phyloP scores from a whole-genome alignment of 768 basidiomycete species.

The Gymnopilus junonius region DNA sequence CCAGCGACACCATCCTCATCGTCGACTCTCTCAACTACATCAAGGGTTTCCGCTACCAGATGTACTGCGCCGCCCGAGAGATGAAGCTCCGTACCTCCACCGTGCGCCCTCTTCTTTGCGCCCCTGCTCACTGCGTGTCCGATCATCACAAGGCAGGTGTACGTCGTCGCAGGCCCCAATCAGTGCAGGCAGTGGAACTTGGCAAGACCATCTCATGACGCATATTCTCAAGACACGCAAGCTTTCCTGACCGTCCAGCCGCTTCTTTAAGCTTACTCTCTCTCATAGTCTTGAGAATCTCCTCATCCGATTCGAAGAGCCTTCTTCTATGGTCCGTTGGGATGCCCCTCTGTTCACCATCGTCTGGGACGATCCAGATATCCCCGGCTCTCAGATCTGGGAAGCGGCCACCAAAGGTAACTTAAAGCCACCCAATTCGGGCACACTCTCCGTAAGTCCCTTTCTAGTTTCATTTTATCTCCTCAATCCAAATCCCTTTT shows the following conservation, averaged over 20 bases:
- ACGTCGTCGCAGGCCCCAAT: conserved; percentile 75
- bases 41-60: conserved; percentile 97
- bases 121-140: background rate
- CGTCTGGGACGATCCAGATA: conserved; percentile 68
- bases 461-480: background rate
- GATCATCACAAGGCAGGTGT: conserved; percentile 50
- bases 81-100: conserved; percentile 85
- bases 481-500: background rate
- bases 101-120: conserved; percentile 46
- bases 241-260: conserved; percentile 26
- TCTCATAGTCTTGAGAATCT: conserved; percentile 79
- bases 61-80: conserved; percentile 95
- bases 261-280: background rate
- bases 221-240: conserved; percentile 78
- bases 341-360: conserved; percentile 94
- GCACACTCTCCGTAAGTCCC: conserved; percentile 62
- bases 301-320: conserved; percentile 90
- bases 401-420: conserved; percentile 76
- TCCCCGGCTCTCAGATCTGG: conserved; percentile 78
- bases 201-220: conserved; percentile 45
- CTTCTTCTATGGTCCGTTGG: conserved; percentile 98
- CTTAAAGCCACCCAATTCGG: conserved; percentile 88
- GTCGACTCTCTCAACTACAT: conserved; percentile 96
- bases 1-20: conserved; percentile 78
- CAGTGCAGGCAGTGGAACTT: conserved; percentile 80